Conservation (phyloP, 371 early-diverging fungal genomes). For the Neoconidiobolus thromboides region DNA sequence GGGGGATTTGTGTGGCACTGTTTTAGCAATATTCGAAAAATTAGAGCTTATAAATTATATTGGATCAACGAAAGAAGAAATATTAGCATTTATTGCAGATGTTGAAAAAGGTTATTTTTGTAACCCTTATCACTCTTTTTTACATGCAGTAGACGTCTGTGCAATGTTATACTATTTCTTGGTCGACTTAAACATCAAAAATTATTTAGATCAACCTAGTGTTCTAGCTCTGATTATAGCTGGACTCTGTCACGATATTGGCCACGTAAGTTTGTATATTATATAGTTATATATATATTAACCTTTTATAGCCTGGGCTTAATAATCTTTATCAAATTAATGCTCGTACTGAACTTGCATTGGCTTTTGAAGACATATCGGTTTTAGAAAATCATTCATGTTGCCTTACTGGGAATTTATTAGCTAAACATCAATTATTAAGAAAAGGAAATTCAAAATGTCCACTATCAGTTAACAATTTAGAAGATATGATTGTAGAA, state of each 20-base stretch:
- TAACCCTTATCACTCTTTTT: slow-evolving; percentile 77
- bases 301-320: slow-evolving; percentile 51
- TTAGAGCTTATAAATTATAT: background rate
- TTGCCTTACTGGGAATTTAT: slow-evolving; percentile 41
- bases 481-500: slow-evolving; percentile 19
- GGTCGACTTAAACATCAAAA: slow-evolving; percentile 30
- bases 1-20: background rate
- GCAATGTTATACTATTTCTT: slow-evolving; percentile 58
- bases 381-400: slow-evolving; percentile 74
- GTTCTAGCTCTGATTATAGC: slow-evolving; percentile 54
- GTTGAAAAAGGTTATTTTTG: slow-evolving; percentile 57
- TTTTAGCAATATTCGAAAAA: background rate
- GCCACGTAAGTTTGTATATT: slow-evolving; percentile 46
- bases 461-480: slow-evolving; percentile 8
- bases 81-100: slow-evolving; percentile 62
- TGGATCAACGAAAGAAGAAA: slow-evolving; percentile 11
- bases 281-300: background rate
- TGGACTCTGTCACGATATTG: slow-evolving; percentile 75
- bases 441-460: slow-evolving; percentile 12
- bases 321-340: slow-evolving; percentile 81
- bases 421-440: slow-evolving; percentile 45
- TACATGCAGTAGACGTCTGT: slow-evolving; percentile 74
- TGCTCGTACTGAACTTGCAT: slow-evolving; percentile 50
- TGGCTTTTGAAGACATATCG: slow-evolving; percentile 46
- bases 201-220: slow-evolving; percentile 43